These are phyloP conservation scores for Lentinula edodes DNA, from an alignment of 768 basidiomycete genomes.

Conservation along the genomic window DNA sequence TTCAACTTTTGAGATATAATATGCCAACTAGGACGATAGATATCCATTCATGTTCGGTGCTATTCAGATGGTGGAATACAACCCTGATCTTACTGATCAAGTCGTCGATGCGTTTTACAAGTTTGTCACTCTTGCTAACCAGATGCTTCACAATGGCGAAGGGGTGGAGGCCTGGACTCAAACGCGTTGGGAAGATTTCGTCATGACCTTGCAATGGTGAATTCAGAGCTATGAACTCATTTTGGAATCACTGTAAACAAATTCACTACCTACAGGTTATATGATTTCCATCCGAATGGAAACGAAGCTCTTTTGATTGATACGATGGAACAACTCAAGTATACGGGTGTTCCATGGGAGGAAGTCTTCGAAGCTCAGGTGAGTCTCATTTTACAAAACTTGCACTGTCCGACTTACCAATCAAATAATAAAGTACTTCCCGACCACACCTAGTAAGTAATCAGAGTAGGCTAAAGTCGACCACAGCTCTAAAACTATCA, in stretches of 20 bases:
- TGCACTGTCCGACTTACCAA: not conserved
- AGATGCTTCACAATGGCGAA: conserved; percentile 45
- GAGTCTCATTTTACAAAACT: not conserved
- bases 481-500: not conserved
- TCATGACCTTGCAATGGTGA: conserved; percentile 51
- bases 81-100: conserved; percentile 34
- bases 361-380: not conserved
- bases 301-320: conserved; percentile 5
- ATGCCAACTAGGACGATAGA: conserved; percentile 14
- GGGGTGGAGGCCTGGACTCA: conserved; percentile 50
- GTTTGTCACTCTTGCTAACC: conserved; percentile 46
- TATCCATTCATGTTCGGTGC: conserved; percentile 57
- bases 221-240: not conserved
- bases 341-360: conserved; percentile 7
- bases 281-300: conserved; percentile 26
- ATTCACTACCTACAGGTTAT: conserved; percentile 31
- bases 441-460: not conserved
- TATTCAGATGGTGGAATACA: conserved; percentile 48
- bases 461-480: not conserved
- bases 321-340: conserved; percentile 6
- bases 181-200: conserved; percentile 56
- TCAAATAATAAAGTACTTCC: not conserved
- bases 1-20: too few relatives aligned
- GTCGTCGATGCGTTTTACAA: conserved; percentile 49
- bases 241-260: not conserved